Evolutionary conservation across 2,329 filamentous ascomycete species (phyloP), one percentile per base, ranked within the genome.

Genomic region (Zymoseptoria ardabiliae): DNA sequence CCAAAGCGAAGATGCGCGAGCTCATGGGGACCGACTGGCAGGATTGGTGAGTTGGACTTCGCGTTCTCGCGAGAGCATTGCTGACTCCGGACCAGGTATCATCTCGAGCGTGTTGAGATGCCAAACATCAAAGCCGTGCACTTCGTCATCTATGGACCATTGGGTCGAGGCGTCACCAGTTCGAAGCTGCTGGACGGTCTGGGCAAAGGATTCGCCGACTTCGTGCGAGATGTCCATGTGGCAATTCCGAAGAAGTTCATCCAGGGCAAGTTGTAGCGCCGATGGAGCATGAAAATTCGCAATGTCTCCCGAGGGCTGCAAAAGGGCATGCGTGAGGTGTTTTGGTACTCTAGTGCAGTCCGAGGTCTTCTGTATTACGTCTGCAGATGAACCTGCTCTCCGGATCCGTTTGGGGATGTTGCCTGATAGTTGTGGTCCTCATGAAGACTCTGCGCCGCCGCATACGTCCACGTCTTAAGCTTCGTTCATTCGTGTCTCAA

Each of bases 81-180:
- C 35, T 45, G 35, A 45, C 35, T 17, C 35, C 3, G 17, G 35
- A 45, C 17, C 13, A 45, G 35, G 35, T 65, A 69, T 50, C 59
- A 61, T 4, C 65, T 76, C 48, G 73, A 76, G 62, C 67, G 74
- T 1, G 73, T 74, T 53, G 74, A 77, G 61, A 69, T 77, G 61
- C 70, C 69, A 1, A 68, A 71, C 17, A 71, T 77, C 20, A 64
- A 66, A 23, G 74, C 75, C 2, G 74, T 77, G 50, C 75, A 77
- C 63, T 76, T 77, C 23, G 65, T 68, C 13, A 56, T 69, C 3
- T 68, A 67, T 55, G 67, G 65, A 3, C 62, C 61, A 4, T 51
- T 69, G 9, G 67, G 63, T 21, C 55, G 67, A 58, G 67, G 67
- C 22, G 61, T 68, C 45, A 66, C 61, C 17, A 64, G 60, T 53